Conservation (phyloP, 73 alveolate genomes). For the Uronychia setigera region DNA sequence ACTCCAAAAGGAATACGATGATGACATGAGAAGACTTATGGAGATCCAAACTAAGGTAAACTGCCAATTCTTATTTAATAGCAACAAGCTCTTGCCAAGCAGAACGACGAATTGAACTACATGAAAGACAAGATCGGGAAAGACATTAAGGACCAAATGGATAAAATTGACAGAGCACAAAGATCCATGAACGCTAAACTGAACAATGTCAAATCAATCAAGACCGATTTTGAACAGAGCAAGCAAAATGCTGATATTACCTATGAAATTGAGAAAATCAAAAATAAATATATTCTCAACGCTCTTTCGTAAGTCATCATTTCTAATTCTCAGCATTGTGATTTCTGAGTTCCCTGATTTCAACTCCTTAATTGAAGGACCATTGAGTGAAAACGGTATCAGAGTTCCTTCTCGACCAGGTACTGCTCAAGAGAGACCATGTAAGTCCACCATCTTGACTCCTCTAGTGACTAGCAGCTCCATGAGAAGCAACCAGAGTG, state of each 20-base stretch:
- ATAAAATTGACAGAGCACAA: slow-evolving; percentile 59
- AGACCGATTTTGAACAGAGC: slow-evolving; percentile 54
- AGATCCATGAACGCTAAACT: slow-evolving; percentile 25
- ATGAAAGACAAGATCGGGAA: slow-evolving; percentile 49
- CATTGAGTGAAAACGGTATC: slow-evolving; percentile 66
- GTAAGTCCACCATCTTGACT: slow-evolving; percentile 49
- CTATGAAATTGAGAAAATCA: slow-evolving; percentile 46
- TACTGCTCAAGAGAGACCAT: slow-evolving; percentile 55
- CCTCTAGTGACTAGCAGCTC: slow-evolving; percentile 12
- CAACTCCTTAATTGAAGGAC: slow-evolving; percentile 54
- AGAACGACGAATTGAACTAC: slow-evolving; percentile 42
- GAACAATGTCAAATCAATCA: slow-evolving; percentile 38
- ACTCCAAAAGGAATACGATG: slow-evolving; percentile 77
- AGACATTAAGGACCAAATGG: slow-evolving; percentile 54
- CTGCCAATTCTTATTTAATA: not conserved
- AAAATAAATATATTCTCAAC: slow-evolving; percentile 57
- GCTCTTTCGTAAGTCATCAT: slow-evolving; percentile 50
- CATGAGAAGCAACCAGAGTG: slow-evolving; percentile 6
- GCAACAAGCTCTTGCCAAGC: slow-evolving; percentile 48
- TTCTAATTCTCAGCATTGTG: slow-evolving; percentile 13
- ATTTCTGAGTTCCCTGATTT: slow-evolving; percentile 69
- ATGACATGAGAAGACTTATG: slow-evolving; percentile 74
- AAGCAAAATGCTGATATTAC: slow-evolving; percentile 46
- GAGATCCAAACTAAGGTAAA: slow-evolving; percentile 71
- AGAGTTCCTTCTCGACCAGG: slow-evolving; percentile 76